A percentile compares a stretch with the other conserved stretches of the same genome.
Evolutionary conservation across 257 asterid genomes (phyloP).

Genomic region (Solanum rostratum): DNA sequence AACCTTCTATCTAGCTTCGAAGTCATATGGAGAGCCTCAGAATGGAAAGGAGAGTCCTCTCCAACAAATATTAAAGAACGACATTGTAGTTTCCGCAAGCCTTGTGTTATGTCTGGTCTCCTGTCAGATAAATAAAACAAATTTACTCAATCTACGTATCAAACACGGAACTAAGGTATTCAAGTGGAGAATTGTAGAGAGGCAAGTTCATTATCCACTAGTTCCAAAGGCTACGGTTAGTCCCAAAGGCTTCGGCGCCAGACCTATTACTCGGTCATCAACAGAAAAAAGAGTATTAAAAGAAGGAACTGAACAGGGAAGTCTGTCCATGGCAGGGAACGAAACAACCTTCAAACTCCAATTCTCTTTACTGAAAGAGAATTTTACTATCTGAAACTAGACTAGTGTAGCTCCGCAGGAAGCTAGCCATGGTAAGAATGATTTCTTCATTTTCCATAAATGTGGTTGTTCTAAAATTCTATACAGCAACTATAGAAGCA

Average conservation of each 20-base stretch:
- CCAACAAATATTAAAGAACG: conserved; percentile 53
- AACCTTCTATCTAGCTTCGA: conserved; percentile 54
- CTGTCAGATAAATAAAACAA: conserved; percentile 13
- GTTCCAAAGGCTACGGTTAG: not conserved
- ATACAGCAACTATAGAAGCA: not conserved
- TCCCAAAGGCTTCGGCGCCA: not conserved
- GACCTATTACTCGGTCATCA: not conserved
- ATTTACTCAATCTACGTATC: not conserved
- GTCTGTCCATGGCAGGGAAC: not conserved
- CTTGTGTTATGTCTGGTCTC: conserved; percentile 50
- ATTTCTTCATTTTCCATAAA: not conserved
- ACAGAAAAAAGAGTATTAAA: not conserved
- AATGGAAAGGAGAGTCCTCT: conserved; percentile 45
- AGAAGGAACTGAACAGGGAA: not conserved
- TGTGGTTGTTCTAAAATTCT: not conserved
- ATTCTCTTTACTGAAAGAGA: not conserved
- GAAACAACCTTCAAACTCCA: not conserved
- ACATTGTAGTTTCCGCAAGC: conserved; percentile 36
- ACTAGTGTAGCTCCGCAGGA: not conserved
- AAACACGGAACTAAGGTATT: not conserved
- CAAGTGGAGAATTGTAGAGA: not conserved
- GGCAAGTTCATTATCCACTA: not conserved
- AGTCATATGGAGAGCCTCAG: conserved; percentile 56
- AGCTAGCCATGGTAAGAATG: not conserved
- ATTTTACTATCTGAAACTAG: not conserved